Conservation (phyloP, 345 rosid species). For the Hevea brasiliensis region DNA sequence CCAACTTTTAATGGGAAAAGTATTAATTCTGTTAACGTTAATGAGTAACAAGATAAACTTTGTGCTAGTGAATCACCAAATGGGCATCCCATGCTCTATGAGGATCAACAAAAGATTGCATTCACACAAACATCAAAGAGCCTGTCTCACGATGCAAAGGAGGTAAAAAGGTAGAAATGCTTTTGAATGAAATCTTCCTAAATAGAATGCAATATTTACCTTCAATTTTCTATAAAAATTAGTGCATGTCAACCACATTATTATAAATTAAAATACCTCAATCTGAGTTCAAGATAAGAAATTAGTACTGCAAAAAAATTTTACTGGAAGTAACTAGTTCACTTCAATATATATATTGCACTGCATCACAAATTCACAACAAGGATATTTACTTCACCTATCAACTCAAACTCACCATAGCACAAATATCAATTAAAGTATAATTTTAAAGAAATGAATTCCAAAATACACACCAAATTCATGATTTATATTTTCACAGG, state of each 20-base stretch:
- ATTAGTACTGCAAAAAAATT: background rate
- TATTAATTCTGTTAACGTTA: background rate
- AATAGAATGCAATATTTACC: background rate
- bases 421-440: background rate
- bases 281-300: background rate
- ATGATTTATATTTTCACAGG: background rate
- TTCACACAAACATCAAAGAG: background rate
- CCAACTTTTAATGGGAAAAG: background rate
- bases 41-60: background rate
- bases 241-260: background rate
- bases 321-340: background rate
- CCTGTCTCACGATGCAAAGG: background rate
- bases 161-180: background rate
- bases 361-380: background rate
- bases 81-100: slow-evolving; percentile 1
- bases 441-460: background rate
- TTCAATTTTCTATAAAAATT: background rate
- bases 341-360: background rate
- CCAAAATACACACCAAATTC: background rate
- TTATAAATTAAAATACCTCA: background rate
- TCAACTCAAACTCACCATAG: background rate
- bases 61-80: no score
- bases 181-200: background rate
- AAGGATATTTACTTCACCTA: background rate
- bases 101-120: slow-evolving; percentile 4